phyloP scores from a whole-genome alignment of 2,329 filamentous ascomycete species.

The Arthrobotrys musiformis region DNA sequence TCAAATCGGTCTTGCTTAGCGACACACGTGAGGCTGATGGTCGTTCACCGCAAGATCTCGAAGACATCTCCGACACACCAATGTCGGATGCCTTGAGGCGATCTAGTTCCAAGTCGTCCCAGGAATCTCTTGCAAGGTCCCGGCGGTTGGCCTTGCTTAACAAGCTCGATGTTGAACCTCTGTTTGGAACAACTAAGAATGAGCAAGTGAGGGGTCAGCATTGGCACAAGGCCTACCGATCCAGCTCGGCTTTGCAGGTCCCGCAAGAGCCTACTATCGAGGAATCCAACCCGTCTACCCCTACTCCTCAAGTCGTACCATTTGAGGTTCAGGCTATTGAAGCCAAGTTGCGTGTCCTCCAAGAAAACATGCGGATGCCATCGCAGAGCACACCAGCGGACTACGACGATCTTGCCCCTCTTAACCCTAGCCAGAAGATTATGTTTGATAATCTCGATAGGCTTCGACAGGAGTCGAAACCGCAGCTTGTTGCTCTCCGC shows the following conservation, averaged over 20 bases:
- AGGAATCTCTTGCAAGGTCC: slow-evolving; percentile 8
- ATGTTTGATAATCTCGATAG: slow-evolving; percentile 15
- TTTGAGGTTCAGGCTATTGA: slow-evolving; percentile 13
- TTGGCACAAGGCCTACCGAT: slow-evolving; percentile 32
- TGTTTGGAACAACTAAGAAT: slow-evolving; percentile 40
- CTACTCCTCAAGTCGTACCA: not conserved
- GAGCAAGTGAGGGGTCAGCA: slow-evolving; percentile 43
- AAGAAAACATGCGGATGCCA: slow-evolving; percentile 15
- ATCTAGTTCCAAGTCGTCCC: not conserved
- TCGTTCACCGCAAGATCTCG: not conserved
- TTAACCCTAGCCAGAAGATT: not conserved
- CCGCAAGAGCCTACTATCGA: slow-evolving; percentile 5
- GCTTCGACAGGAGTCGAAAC: slow-evolving; percentile 6
- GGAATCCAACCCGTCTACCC: slow-evolving; percentile 7
- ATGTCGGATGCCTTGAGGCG: not conserved
- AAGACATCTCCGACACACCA: not conserved
- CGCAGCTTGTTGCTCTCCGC: slow-evolving; percentile 9
- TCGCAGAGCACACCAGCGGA: not conserved
- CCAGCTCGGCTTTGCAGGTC: not conserved
- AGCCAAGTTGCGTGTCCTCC: not conserved
- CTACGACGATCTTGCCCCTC: not conserved
- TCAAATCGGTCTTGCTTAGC: not conserved
- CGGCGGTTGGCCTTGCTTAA: slow-evolving; percentile 21
- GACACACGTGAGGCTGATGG: not conserved
- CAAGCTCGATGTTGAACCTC: slow-evolving; percentile 28